These are phyloP conservation scores for Erythrophleum ivorense DNA, from an alignment of 331 rosid genomes.

Conservation along the genomic window DNA sequence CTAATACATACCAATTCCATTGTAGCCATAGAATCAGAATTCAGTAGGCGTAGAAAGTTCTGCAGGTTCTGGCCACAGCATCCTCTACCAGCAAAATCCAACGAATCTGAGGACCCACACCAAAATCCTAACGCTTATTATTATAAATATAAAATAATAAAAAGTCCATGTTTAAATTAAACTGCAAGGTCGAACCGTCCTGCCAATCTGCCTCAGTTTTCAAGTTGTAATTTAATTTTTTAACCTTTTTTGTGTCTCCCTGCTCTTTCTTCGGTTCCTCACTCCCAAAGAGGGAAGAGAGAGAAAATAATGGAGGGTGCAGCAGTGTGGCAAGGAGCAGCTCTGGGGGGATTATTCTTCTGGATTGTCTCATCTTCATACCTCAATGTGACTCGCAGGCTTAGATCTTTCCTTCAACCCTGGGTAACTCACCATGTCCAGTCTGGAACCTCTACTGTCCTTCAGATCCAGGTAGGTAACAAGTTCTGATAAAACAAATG, in stretches of 20 bases:
- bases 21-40: no score
- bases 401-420: conserved; percentile 83
- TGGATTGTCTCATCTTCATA: conserved; percentile 68
- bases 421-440: conserved; percentile 67
- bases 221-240: not conserved
- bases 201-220: not conserved
- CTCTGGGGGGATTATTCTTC: conserved; percentile 63
- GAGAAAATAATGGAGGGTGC: conserved; percentile 64
- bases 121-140: not conserved
- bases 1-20: no score
- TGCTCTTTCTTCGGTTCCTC: conserved; percentile 30
- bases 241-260: not conserved
- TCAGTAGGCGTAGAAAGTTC: not conserved
- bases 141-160: not conserved
- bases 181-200: not conserved
- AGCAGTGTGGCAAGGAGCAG: conserved; percentile 73
- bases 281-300: conserved; percentile 23
- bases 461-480: conserved; percentile 56
- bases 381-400: conserved; percentile 67
- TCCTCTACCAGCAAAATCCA: not conserved
- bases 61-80: not conserved
- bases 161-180: not conserved
- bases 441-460: conserved; percentile 59
- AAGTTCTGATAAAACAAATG: not conserved
- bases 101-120: conserved; percentile 5